Evolutionary conservation across 495 filamentous ascomycete species (phyloP).

Genomic region (Hypoxylon perforatum): DNA sequence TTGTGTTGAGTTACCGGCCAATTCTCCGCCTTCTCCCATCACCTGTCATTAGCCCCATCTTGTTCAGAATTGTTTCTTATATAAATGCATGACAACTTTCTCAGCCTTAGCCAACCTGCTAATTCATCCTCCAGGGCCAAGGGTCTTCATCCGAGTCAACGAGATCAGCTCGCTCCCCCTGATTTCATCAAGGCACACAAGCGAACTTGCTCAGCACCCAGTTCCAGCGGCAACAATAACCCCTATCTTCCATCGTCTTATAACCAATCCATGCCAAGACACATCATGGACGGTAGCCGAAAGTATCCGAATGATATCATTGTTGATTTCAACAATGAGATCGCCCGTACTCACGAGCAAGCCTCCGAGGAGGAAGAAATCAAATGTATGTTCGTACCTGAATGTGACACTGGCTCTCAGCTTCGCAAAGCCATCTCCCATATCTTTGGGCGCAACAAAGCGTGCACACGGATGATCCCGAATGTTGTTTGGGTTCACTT

Average conservation of each 20-base stretch:
- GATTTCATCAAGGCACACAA: conserved; percentile 46
- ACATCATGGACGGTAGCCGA: too few relatives aligned
- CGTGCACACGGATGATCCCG: conserved; percentile 74
- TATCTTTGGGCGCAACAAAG: conserved; percentile 90
- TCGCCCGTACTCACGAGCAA: conserved; percentile 11
- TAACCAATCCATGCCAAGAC: conserved; percentile 5
- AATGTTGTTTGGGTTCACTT: conserved; percentile 72
- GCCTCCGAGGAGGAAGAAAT: conserved; percentile 22
- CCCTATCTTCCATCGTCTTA: conserved; percentile 5
- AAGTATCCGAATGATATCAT: too few relatives aligned
- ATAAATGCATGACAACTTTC: not conserved
- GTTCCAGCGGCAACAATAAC: conserved; percentile 15
- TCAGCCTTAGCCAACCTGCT: not conserved
- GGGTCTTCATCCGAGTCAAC: conserved; percentile 13
- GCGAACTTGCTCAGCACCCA: conserved; percentile 53
- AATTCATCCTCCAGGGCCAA: conserved; percentile 23
- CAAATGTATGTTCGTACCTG: conserved; percentile 49
- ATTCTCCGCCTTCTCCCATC: not conserved
- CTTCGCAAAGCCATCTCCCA: conserved; percentile 83
- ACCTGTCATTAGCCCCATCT: not conserved
- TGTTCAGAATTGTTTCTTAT: not conserved
- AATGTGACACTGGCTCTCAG: conserved; percentile 63
- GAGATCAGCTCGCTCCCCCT: conserved; percentile 13
- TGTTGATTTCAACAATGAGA: too few relatives aligned
- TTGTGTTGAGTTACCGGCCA: conserved; percentile 12